phyloP scores from a whole-genome alignment of 345 rosid species.

The Pugionium dolabratum region DNA sequence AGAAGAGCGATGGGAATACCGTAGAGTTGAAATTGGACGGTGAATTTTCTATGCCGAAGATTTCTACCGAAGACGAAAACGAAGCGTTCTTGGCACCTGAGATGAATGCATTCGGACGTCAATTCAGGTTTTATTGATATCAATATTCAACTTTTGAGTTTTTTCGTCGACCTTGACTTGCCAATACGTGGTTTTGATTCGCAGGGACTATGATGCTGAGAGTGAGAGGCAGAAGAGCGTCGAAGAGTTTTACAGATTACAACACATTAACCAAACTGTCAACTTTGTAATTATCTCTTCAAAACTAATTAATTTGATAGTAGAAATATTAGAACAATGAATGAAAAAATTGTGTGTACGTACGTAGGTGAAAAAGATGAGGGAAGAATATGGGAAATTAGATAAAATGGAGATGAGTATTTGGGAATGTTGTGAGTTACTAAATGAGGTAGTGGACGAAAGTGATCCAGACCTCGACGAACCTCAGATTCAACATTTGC shows the following conservation, averaged over 20 bases:
- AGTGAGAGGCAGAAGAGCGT: conserved; percentile 56
- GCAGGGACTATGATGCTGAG: conserved; percentile 54
- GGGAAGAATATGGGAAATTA: conserved; percentile 50
- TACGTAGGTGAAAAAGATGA: conserved; percentile 52
- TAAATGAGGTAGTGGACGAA: conserved; percentile 58
- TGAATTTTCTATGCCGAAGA: conserved; percentile 22
- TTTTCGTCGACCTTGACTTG: no score
- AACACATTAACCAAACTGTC: conserved; percentile 65
- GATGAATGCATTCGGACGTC: conserved; percentile 56
- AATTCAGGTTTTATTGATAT: conserved; percentile 17
- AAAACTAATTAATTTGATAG: neutral
- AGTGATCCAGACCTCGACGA: conserved; percentile 71
- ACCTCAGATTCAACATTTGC: conserved; percentile 65
- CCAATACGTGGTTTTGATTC: no score
- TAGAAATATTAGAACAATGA: no score
- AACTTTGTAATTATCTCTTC: conserved; percentile 48
- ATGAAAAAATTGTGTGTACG: no score
- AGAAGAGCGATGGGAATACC: conserved; percentile 28
- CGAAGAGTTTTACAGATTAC: conserved; percentile 55
- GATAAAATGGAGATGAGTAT: conserved; percentile 55
- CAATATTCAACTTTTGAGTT: no score
- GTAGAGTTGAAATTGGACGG: conserved; percentile 51
- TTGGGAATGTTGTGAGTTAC: conserved; percentile 69
- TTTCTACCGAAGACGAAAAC: conserved; percentile 5
- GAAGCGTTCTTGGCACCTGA: conserved; percentile 53